Conservation (phyloP, 225 moss, liverwort and hornwort species). For the Pseudoscleropodium purum region DNA sequence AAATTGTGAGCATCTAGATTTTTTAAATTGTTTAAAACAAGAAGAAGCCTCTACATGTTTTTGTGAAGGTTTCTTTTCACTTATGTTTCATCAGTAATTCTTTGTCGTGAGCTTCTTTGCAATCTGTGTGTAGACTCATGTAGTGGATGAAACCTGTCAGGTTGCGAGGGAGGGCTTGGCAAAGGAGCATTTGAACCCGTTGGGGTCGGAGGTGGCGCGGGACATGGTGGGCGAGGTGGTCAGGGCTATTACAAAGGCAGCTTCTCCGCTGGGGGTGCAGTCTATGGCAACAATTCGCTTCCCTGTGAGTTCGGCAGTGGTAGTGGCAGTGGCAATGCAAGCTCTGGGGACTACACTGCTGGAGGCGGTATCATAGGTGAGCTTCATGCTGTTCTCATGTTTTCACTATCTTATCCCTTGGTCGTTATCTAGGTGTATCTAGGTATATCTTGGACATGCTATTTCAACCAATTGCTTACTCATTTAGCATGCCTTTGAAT, state of each 20-base stretch:
- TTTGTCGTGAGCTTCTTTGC: neutral
- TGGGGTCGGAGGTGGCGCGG: conserved; percentile 85
- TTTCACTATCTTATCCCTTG: neutral
- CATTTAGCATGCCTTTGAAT: neutral
- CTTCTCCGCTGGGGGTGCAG: conserved; percentile 63
- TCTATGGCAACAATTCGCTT: conserved; percentile 58
- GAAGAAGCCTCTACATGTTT: neutral
- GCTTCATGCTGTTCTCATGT: neutral
- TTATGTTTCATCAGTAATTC: neutral
- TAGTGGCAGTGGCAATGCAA: conserved; percentile 86
- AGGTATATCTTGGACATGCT: neutral
- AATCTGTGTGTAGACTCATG: neutral
- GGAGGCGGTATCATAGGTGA: conserved; percentile 95
- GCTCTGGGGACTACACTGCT: conserved; percentile 57
- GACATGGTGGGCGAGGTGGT: conserved; percentile 93
- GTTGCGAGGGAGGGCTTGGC: conserved; percentile 56
- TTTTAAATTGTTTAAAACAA: neutral
- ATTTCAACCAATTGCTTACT: neutral
- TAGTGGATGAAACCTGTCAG: conserved; percentile 14
- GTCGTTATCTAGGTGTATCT: neutral
- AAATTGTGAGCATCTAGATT: neutral
- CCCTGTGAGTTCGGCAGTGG: conserved; percentile 98
- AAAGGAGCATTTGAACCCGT: conserved; percentile 63
- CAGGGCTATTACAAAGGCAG: conserved; percentile 76
- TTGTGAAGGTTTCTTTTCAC: neutral